Evolutionary conservation across 331 rosid species (phyloP).

Genomic region (Pyrus hybrid): DNA sequence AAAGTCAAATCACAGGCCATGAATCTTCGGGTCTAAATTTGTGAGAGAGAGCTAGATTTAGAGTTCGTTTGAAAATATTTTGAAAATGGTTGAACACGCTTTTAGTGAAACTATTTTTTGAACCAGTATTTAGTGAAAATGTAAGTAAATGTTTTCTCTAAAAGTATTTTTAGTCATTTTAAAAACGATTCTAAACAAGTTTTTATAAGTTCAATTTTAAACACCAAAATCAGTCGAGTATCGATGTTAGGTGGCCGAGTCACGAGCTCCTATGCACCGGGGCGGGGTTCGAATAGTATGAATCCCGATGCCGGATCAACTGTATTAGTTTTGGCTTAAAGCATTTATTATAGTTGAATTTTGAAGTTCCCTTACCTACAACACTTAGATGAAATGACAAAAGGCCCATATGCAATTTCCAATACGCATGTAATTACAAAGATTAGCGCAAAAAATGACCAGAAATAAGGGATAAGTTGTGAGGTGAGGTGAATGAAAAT

Average conservation of each 20-base stretch:
- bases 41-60: neutral
- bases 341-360: neutral
- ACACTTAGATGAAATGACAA: neutral
- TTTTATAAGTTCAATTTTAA: too few species aligned
- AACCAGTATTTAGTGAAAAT: too few species aligned
- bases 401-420: neutral
- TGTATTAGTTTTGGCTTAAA: too few species aligned
- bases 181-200: fast-evolving
- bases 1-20: neutral
- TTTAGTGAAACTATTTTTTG: too few species aligned
- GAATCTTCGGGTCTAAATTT: neutral
- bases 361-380: neutral
- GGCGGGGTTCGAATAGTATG: neutral
- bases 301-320: too few species aligned
- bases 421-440: neutral
- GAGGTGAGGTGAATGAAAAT: neutral
- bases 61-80: too few species aligned
- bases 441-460: neutral
- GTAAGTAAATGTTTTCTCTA: too few species aligned
- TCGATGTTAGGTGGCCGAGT: too few species aligned
- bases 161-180: too few species aligned
- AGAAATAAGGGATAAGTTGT: neutral
- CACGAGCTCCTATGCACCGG: neutral
- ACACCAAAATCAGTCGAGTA: too few species aligned
- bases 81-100: too few species aligned